Evolutionary conservation across 495 filamentous ascomycete genomes (phyloP).

Genomic region (Ascobolus immersus): DNA sequence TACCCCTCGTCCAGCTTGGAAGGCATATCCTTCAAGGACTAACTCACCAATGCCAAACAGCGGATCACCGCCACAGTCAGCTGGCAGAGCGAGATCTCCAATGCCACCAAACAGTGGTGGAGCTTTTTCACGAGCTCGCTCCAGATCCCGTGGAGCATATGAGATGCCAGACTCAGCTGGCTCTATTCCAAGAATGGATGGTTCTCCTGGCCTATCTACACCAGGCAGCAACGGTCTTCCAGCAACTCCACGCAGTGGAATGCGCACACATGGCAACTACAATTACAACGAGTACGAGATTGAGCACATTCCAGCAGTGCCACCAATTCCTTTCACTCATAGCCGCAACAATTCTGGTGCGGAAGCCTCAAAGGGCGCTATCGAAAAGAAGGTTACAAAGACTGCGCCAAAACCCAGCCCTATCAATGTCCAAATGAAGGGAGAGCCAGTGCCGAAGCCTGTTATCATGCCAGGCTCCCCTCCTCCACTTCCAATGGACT

Average conservation of each 20-base stretch:
- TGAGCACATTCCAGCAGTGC: slow-evolving; percentile 8
- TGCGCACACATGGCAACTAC: too few species aligned
- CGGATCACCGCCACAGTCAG: slow-evolving; percentile 7
- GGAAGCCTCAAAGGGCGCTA: slow-evolving; percentile 3
- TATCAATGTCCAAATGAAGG: not conserved
- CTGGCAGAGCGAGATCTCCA: slow-evolving; percentile 4
- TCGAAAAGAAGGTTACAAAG: too few species aligned
- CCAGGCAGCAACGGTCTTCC: slow-evolving; percentile 3
- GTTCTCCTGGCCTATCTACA: slow-evolving; percentile 1
- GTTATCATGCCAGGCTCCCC: slow-evolving; percentile 11
- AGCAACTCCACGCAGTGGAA: too few species aligned
- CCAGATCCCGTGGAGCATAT: slow-evolving; percentile 7
- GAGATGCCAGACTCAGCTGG: slow-evolving; percentile 2
- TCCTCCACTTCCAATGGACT: slow-evolving; percentile 13
- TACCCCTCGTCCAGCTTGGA: slow-evolving; percentile 15
- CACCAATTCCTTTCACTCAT: slow-evolving; percentile 7
- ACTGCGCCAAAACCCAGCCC: too few species aligned
- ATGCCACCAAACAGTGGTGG: slow-evolving; percentile 2
- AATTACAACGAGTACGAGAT: slow-evolving; percentile 5
- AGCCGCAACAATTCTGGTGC: slow-evolving; percentile 9
- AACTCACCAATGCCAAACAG: slow-evolving; percentile 3
- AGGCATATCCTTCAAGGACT: slow-evolving; percentile 10
- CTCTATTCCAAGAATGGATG: slow-evolving; percentile 2
- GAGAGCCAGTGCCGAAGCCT: not conserved
- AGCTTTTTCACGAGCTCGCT: slow-evolving; percentile 6